Percentiles rank a stretch among this genome's conserved stretches.
These are phyloP conservation scores for Colletotrichum lupini DNA, from an alignment of 2,329 filamentous ascomycete genomes.

Conservation along the genomic window DNA sequence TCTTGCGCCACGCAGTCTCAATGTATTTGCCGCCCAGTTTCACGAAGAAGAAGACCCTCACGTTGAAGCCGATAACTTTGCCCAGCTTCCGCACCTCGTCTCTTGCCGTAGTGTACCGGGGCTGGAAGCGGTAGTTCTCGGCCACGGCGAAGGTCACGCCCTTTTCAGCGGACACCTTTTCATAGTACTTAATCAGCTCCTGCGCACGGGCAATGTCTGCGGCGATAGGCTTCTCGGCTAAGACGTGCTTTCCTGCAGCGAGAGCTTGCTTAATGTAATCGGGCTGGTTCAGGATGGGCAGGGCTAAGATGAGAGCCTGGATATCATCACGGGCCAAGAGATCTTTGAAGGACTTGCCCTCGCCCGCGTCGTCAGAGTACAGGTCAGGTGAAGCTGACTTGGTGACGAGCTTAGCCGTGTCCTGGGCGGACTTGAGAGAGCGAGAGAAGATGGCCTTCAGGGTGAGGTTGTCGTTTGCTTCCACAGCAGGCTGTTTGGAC, in stretches of 20 bases:
- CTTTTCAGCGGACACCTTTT: constrained; percentile 39
- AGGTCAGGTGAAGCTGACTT: constrained; percentile 52
- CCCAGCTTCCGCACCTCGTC: constrained; percentile 59
- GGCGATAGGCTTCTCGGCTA: constrained; percentile 77
- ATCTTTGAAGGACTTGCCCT: constrained; percentile 59
- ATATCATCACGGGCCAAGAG: constrained; percentile 66
- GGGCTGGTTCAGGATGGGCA: constrained; percentile 73
- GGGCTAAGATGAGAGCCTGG: constrained; percentile 65
- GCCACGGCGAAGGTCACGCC: constrained; percentile 68
- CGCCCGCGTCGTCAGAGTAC: constrained; percentile 66
- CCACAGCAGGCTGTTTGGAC: constrained; percentile 64
- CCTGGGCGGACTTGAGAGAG: constrained; percentile 66
- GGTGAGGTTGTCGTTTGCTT: constrained; percentile 58
- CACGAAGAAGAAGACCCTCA: constrained; percentile 57
- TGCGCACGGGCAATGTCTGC: constrained; percentile 62
- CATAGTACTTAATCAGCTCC: constrained; percentile 52
- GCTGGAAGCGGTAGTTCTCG: constrained; percentile 78
- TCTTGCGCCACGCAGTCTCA: constrained; percentile 67
- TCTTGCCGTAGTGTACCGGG: constrained; percentile 61
- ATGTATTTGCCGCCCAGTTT: constrained; percentile 38
- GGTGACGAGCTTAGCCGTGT: constrained; percentile 52
- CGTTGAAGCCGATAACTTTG: constrained; percentile 50
- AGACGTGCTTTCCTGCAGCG: constrained; percentile 74
- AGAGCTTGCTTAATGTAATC: constrained; percentile 68
- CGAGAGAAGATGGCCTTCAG: constrained; percentile 77